Evolutionary conservation across 2,329 filamentous ascomycete genomes (phyloP), one percentile per base, ranked within the genome.

Genomic region (Coniochaeta sp.): DNA sequence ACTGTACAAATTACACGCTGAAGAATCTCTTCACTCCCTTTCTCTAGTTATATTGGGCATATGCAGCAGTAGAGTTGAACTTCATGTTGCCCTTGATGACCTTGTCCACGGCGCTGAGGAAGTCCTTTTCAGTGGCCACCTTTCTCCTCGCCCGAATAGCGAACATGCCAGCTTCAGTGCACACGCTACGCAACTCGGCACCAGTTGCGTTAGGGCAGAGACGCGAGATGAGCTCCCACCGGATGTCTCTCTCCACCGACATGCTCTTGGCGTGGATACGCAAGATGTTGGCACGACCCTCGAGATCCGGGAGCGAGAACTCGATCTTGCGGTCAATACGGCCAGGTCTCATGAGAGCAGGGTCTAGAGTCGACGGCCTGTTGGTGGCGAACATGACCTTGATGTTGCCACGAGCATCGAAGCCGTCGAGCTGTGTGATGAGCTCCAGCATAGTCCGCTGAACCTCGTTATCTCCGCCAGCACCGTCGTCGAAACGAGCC

Each of bases 361-460:
- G 93, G 72, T 98, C 93, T 60, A 98, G 83, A 4, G 93, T 98
- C 4, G 92, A 96, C 3, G 93, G 93, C 74, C 93, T 84, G 83
- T 98, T 98, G 73, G 93, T 98, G 61, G 93, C 93, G 71, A 98
- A 98, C 93, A 98, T 98, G 76, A 98, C 93, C 79, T 98, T 98
- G 83, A 98, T 98, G 77, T 98, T 98, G 74, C 93, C 93, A 74
- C 93, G 85, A 57, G 92, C 90, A 72, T 98, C 93, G 79, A 98
- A 98, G 64, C 93, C 93, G 71, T 98, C 93, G 55, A 98, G 82
- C 76, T 98, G 93, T 36, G 93, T 98, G 71, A 98, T 98, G 59
- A 98, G 83, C 73, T 98, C 93, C 81, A 98, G 78, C 93, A 98
- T 98, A 65, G 93, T 98, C 79, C 93, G 84, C 77, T 98, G 93